Conservation (phyloP, 2,329 filamentous ascomycete genomes). For the Raffaelea arxii region DNA sequence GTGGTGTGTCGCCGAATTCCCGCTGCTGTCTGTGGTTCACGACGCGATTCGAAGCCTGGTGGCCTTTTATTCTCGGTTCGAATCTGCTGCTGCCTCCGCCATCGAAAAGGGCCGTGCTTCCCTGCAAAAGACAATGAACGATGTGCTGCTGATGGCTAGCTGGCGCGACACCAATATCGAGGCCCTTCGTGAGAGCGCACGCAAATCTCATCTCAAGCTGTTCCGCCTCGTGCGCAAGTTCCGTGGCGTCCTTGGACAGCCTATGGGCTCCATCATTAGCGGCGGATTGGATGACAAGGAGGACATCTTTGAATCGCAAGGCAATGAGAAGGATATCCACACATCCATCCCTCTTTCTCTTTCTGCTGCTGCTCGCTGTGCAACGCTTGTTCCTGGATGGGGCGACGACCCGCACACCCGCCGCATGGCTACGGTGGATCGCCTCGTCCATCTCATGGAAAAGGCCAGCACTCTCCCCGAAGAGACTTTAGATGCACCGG, state of each 20-base stretch:
- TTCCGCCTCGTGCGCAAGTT: slow-evolving; percentile 91
- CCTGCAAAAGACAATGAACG: slow-evolving; percentile 87
- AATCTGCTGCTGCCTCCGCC: slow-evolving; percentile 51
- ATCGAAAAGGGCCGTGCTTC: slow-evolving; percentile 58
- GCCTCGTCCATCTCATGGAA: slow-evolving; percentile 15
- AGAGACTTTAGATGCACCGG: slow-evolving; percentile 43
- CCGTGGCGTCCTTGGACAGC: slow-evolving; percentile 64
- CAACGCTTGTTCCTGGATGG: slow-evolving; percentile 27
- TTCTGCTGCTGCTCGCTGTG: slow-evolving; percentile 21
- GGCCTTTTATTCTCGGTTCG: slow-evolving; percentile 62
- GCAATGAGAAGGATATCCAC: slow-evolving; percentile 10
- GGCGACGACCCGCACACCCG: slow-evolving; percentile 31
- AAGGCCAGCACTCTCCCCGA: slow-evolving; percentile 39
- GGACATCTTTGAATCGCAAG: slow-evolving; percentile 9
- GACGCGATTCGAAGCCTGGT: slow-evolving; percentile 69
- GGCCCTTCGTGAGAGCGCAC: slow-evolving; percentile 78
- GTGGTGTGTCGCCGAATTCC: slow-evolving; percentile 49
- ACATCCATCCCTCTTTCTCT: background rate
- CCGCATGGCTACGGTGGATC: slow-evolving; percentile 58
- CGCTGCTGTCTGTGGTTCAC: slow-evolving; percentile 46
- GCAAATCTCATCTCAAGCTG: slow-evolving; percentile 81
- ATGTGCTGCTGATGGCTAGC: slow-evolving; percentile 85
- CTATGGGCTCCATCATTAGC: slow-evolving; percentile 56
- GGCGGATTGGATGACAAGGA: slow-evolving; percentile 48
- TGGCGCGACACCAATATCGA: slow-evolving; percentile 98